phyloP scores from a whole-genome alignment of 1,139 yeast species.

The Taphrina deformans region DNA sequence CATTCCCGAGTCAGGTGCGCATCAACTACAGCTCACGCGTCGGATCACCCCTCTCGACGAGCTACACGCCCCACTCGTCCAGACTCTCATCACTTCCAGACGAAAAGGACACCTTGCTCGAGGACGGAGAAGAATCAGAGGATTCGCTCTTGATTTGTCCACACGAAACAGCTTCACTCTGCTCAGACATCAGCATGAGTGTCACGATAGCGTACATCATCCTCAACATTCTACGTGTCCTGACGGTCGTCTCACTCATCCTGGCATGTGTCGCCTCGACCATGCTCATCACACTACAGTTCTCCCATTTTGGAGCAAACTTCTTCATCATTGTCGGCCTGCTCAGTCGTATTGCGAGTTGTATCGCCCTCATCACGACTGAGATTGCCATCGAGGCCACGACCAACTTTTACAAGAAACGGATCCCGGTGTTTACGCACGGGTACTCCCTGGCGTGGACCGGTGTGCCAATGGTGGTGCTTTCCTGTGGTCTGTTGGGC shows the following conservation, averaged over 20 bases:
- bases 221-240: constrained; percentile 25
- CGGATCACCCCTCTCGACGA: background rate
- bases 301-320: constrained; percentile 1
- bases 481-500: background rate
- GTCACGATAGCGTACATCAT: constrained; percentile 13
- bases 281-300: constrained; percentile 4
- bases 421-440: constrained; percentile 4
- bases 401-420: background rate
- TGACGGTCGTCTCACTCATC: constrained; percentile 1
- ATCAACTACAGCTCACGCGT: background rate
- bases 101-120: background rate
- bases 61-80: background rate
- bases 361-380: constrained; percentile 1
- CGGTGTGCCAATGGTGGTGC: constrained; percentile 12
- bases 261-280: constrained; percentile 12
- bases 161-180: background rate
- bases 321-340: constrained; percentile 15
- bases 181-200: constrained; percentile 15
- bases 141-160: background rate
- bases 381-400: constrained; percentile 8
- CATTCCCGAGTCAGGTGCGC: background rate
- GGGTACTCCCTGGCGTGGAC: constrained; percentile 25
- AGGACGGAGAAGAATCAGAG: background rate
- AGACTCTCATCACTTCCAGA: background rate
- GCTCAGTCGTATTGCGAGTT: background rate